Evolutionary conservation across 2,329 filamentous ascomycete genomes (phyloP).

Genomic region (Botrytis aclada): DNA sequence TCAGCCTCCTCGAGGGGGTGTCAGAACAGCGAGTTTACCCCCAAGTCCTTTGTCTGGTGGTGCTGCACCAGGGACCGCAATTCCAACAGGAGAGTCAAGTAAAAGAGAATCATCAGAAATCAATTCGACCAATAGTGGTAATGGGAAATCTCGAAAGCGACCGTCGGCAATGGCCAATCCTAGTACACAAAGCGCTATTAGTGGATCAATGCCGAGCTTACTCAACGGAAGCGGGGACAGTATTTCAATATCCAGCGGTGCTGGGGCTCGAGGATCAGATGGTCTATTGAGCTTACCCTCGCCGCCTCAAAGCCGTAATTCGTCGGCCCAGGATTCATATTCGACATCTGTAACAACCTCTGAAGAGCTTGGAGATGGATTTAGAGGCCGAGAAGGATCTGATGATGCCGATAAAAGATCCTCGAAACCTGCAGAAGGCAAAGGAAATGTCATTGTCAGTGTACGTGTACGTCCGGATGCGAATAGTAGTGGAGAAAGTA

Average conservation of each 20-base stretch:
- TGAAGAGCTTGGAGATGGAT: constrained; percentile 68
- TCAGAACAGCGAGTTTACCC: constrained; percentile 58
- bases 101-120: constrained; percentile 32
- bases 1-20: constrained; percentile 72
- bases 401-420: constrained; percentile 38
- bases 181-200: constrained; percentile 37
- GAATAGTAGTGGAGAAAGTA: constrained; percentile 56
- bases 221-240: constrained; percentile 76
- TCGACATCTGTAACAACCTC: constrained; percentile 87
- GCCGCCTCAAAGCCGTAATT: constrained; percentile 83
- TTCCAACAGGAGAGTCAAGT: constrained; percentile 27
- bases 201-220: constrained; percentile 62
- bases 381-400: constrained; percentile 35
- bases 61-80: constrained; percentile 21
- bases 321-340: constrained; percentile 88
- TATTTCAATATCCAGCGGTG: constrained; percentile 63
- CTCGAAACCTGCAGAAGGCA: constrained; percentile 62
- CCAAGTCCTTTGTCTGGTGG: constrained; percentile 58
- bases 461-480: constrained; percentile 87
- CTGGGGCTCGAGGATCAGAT: constrained; percentile 66
- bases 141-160: constrained; percentile 31
- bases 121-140: constrained; percentile 24
- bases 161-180: constrained; percentile 37
- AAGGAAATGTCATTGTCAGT: constrained; percentile 94
- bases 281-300: constrained; percentile 75